A percentile compares a stretch with the other conserved stretches of the same genome.
phyloP scores from a whole-genome alignment of 768 basidiomycete species.

The Amanita brunnescens region DNA sequence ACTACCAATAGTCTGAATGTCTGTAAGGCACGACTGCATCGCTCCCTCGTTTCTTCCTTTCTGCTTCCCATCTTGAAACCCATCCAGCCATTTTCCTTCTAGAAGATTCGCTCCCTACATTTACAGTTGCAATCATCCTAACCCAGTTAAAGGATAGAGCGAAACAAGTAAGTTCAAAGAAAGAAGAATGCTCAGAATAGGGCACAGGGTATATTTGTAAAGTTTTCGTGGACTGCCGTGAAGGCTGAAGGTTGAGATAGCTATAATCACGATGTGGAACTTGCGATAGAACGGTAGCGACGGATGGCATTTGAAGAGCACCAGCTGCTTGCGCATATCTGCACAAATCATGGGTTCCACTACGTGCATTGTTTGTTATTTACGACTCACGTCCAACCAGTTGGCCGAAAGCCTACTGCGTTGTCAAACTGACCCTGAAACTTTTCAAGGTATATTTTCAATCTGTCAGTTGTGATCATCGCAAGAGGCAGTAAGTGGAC shows the following conservation, averaged over 20 bases:
- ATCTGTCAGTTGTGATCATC: constrained; percentile 64
- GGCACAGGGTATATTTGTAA: constrained; percentile 76
- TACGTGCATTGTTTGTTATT: not conserved
- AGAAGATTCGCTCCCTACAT: constrained; percentile 64
- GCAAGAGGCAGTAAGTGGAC: constrained; percentile 84
- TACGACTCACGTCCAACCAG: constrained; percentile 87
- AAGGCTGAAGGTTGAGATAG: constrained; percentile 54
- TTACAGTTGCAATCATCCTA: constrained; percentile 94
- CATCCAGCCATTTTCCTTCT: constrained; percentile 83
- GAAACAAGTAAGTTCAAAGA: constrained; percentile 93
- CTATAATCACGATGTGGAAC: constrained; percentile 65
- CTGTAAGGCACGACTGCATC: constrained; percentile 30
- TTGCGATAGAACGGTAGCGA: constrained; percentile 59
- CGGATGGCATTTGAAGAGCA: constrained; percentile 49
- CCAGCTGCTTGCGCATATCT: constrained; percentile 66
- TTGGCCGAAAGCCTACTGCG: constrained; percentile 81
- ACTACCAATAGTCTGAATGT: constrained; percentile 41
- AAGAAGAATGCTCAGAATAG: constrained; percentile 95
- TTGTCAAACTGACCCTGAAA: constrained; percentile 65
- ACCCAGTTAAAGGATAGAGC: constrained; percentile 80
- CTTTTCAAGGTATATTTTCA: constrained; percentile 68
- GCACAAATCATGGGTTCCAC: not conserved
- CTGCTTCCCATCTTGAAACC: constrained; percentile 84
- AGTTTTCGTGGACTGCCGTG: constrained; percentile 58
- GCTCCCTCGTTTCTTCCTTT: constrained; percentile 50